Evolutionary conservation across 306 rosid species (phyloP).

Genomic region (Senna siamea): DNA sequence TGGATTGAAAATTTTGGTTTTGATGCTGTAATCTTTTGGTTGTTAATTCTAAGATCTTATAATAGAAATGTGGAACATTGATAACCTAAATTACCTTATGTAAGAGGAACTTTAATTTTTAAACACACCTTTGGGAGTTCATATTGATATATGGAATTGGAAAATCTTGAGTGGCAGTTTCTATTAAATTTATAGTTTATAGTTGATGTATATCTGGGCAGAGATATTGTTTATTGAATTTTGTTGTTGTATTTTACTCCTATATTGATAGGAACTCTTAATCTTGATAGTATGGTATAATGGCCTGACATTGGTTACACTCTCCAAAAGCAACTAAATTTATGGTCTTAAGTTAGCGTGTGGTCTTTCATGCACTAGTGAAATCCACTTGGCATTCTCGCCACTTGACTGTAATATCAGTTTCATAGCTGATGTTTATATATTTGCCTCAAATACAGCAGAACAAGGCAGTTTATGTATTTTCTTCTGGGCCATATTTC

Average conservation of each 20-base stretch:
- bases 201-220: not conserved
- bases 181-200: not conserved
- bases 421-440: not conserved
- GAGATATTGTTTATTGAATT: not conserved
- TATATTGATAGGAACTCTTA: not conserved
- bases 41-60: not conserved
- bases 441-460: not conserved
- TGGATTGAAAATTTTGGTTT: not conserved
- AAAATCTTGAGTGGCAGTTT: not conserved
- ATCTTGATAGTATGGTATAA: not conserved
- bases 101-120: not conserved
- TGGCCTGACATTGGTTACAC: not conserved
- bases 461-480: constrained; percentile 1
- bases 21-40: not conserved
- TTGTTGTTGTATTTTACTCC: not conserved
- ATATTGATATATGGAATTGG: not conserved
- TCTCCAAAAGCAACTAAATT: not conserved
- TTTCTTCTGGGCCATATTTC: constrained; percentile 12
- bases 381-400: not conserved
- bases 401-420: not conserved
- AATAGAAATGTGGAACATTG: not conserved
- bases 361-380: not conserved
- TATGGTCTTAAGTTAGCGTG: not conserved
- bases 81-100: not conserved
- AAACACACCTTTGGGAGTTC: not conserved